Evolutionary conservation across 2,329 filamentous ascomycete genomes (phyloP).

Genomic region (Claviceps pazoutovae): DNA sequence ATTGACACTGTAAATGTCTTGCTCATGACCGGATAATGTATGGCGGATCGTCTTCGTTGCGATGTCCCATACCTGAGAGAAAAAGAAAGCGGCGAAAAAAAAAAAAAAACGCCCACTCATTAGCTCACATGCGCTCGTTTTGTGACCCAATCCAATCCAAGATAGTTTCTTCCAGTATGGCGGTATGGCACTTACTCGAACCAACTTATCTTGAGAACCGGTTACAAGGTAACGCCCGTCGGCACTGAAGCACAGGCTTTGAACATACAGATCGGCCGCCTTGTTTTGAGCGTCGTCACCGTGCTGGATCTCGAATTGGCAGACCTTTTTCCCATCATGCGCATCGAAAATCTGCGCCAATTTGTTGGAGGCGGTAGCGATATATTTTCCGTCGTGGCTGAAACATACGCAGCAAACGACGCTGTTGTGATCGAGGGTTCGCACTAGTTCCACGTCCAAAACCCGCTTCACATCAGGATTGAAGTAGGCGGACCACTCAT

Average conservation of each 20-base stretch:
- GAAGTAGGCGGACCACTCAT: conserved; percentile 95
- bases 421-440: conserved; percentile 84
- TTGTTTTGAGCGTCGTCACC: conserved; percentile 64
- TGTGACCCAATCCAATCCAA: too few relatives aligned
- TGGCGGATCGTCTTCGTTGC: conserved; percentile 69
- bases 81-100: not conserved
- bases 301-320: conserved; percentile 54
- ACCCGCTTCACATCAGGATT: conserved; percentile 82
- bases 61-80: conserved; percentile 81
- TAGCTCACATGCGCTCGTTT: conserved; percentile 4
- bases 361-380: conserved; percentile 92
- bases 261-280: conserved; percentile 85
- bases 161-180: too few relatives aligned
- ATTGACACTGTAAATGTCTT: conserved; percentile 94
- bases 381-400: conserved; percentile 86
- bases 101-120: not conserved
- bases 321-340: conserved; percentile 70
- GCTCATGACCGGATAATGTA: conserved; percentile 91
- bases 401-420: conserved; percentile 98
- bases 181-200: conserved; percentile 53
- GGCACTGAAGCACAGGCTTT: conserved; percentile 96
- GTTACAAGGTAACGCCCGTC: conserved; percentile 89
- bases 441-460: conserved; percentile 84
- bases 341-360: conserved; percentile 99
- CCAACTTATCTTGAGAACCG: conserved; percentile 93